A percentile compares a stretch with the other conserved stretches of the same genome.
Evolutionary conservation across 495 filamentous ascomycete genomes (phyloP).

Genomic region (Lichenothelia convexa): DNA sequence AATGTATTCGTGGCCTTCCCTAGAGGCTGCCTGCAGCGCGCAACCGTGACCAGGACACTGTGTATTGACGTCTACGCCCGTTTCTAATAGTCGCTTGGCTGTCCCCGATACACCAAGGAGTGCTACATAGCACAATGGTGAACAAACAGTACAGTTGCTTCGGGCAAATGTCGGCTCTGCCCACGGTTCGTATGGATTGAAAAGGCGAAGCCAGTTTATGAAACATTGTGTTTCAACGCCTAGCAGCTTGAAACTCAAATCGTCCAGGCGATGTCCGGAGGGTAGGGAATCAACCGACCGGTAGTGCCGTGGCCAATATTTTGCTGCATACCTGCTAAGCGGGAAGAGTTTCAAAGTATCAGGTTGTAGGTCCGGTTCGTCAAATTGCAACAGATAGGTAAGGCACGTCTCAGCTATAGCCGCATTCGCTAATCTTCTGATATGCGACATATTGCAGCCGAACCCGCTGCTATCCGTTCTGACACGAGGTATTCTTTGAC

Average conservation of each 20-base stretch:
- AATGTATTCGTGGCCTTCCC: constrained; percentile 4
- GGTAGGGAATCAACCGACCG: neutral
- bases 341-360: neutral
- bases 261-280: neutral
- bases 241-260: neutral
- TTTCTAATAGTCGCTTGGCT: constrained; percentile 2
- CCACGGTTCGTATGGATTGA: constrained; percentile 3
- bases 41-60: constrained; percentile 9
- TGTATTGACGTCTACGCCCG: constrained; percentile 4
- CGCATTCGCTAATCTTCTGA: neutral
- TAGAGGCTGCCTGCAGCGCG: constrained; percentile 11
- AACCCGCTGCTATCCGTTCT: neutral
- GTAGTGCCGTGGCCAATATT: neutral
- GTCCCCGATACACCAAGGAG: constrained; percentile 2
- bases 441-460: neutral
- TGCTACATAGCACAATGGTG: constrained; percentile 11
- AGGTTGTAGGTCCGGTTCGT: neutral
- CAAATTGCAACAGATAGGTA: neutral
- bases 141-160: neutral
- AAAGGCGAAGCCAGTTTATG: constrained; percentile 2
- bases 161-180: neutral
- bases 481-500: neutral
- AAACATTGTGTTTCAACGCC: neutral
- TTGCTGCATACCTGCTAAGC: neutral
- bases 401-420: neutral